These are phyloP conservation scores for Porcisia deanei DNA, from an alignment of 208 protist genomes.

Conservation along the genomic window DNA sequence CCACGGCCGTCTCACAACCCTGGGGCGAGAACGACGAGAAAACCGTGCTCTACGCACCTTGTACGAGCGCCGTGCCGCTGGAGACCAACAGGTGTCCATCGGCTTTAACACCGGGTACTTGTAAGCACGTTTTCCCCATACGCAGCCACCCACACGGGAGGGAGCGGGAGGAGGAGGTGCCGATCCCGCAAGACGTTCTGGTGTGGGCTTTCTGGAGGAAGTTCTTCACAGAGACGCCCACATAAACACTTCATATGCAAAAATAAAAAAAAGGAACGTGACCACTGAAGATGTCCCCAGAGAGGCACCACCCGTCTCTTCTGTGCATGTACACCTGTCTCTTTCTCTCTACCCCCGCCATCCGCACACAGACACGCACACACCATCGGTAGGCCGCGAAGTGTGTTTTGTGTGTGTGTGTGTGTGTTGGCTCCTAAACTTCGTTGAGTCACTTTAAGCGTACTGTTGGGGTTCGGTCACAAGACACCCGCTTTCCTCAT, in stretches of 20 bases:
- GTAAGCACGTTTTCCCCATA: constrained; percentile 12
- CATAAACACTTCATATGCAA: neutral
- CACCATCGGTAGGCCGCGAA: neutral
- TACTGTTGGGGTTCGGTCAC: neutral
- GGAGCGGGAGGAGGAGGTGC: too few relatives aligned
- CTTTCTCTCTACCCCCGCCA: neutral
- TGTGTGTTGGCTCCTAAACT: neutral
- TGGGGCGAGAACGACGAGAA: constrained; percentile 78
- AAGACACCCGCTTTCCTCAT: neutral
- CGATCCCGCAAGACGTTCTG: neutral
- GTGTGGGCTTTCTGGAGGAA: neutral
- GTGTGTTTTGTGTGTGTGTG: too few relatives aligned
- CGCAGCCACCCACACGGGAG: neutral
- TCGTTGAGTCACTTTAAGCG: neutral
- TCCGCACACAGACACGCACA: too few relatives aligned
- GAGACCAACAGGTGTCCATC: constrained; percentile 65
- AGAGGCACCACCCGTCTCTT: neutral
- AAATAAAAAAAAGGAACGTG: neutral
- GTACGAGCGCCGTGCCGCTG: constrained; percentile 69
- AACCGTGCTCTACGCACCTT: constrained; percentile 70
- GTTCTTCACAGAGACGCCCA: neutral
- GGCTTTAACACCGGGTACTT: constrained; percentile 89
- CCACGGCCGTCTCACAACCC: constrained; percentile 85
- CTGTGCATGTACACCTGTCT: neutral
- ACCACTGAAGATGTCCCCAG: neutral